phyloP scores from a whole-genome alignment of 257 asterid species.

The Solanum corneliomulleri region DNA sequence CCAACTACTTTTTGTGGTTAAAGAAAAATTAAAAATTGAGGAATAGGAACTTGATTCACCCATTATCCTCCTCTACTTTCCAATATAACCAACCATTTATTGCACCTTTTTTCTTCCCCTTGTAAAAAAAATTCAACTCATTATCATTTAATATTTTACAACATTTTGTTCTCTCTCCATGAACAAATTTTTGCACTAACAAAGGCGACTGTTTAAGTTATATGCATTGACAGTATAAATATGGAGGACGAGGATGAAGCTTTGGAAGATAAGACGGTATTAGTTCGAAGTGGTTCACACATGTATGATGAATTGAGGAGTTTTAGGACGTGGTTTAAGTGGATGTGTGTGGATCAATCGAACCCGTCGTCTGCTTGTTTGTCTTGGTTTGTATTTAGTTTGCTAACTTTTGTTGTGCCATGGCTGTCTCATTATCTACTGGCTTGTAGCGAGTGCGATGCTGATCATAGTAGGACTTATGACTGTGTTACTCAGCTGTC shows the following conservation, averaged over 20 bases:
- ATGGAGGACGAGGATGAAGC: background rate
- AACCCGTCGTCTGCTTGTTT: slow-evolving; percentile 38
- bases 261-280: background rate
- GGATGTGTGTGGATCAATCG: slow-evolving; percentile 93
- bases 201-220: background rate
- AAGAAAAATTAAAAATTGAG: background rate
- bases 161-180: background rate
- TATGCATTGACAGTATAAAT: background rate
- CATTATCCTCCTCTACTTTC: background rate
- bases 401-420: slow-evolving; percentile 52
- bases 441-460: slow-evolving; percentile 61
- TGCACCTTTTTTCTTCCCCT: background rate
- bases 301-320: slow-evolving; percentile 63
- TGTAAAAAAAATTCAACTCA: background rate
- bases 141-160: background rate
- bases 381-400: slow-evolving; percentile 62
- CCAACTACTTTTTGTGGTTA: background rate
- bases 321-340: slow-evolving; percentile 72
- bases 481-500: slow-evolving; percentile 77
- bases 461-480: slow-evolving; percentile 59
- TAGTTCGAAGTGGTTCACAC: slow-evolving; percentile 39
- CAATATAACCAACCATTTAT: background rate
- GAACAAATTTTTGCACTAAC: background rate
- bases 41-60: background rate
- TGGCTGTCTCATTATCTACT: slow-evolving; percentile 62